phyloP scores from a whole-genome alignment of 257 asterid species.

The Galeopsis tetrahit region DNA sequence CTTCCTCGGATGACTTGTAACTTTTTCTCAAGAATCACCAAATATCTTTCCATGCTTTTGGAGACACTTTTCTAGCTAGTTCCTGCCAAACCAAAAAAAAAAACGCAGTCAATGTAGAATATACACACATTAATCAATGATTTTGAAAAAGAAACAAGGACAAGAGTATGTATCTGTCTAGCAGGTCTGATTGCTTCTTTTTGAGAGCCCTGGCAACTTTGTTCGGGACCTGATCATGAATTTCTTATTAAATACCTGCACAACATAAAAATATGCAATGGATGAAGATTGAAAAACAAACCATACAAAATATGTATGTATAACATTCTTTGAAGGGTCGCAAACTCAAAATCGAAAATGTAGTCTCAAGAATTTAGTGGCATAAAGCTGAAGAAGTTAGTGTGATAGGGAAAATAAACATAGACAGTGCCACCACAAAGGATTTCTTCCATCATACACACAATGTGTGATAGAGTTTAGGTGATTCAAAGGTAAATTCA shows the following conservation, averaged over 20 bases:
- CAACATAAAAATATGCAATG: slow-evolving; percentile 20
- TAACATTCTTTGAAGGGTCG: neutral
- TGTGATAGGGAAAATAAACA: neutral
- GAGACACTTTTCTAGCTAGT: slow-evolving; percentile 35
- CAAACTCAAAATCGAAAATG: neutral
- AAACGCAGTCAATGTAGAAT: slow-evolving; percentile 18
- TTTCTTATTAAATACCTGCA: slow-evolving; percentile 41
- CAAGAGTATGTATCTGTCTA: slow-evolving; percentile 34
- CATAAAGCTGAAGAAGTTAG: neutral
- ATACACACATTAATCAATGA: slow-evolving; percentile 1
- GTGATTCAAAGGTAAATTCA: too few relatives aligned
- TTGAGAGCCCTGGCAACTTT: slow-evolving; percentile 41
- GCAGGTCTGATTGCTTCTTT: slow-evolving; percentile 51
- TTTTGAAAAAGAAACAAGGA: neutral
- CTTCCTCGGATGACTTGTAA: neutral
- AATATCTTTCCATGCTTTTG: slow-evolving; percentile 34
- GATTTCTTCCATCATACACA: slow-evolving; percentile 3
- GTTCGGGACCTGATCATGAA: slow-evolving; percentile 40
- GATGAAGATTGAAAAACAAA: slow-evolving; percentile 2
- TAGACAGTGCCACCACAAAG: neutral
- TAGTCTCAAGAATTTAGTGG: neutral
- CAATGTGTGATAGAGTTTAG: too few relatives aligned
- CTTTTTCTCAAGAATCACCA: slow-evolving; percentile 19
- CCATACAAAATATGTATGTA: neutral
- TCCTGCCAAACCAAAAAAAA: slow-evolving; percentile 42